These are phyloP conservation scores for Neodidymelliopsis sp. DNA, from an alignment of 2,329 filamentous ascomycete genomes.

Conservation along the genomic window DNA sequence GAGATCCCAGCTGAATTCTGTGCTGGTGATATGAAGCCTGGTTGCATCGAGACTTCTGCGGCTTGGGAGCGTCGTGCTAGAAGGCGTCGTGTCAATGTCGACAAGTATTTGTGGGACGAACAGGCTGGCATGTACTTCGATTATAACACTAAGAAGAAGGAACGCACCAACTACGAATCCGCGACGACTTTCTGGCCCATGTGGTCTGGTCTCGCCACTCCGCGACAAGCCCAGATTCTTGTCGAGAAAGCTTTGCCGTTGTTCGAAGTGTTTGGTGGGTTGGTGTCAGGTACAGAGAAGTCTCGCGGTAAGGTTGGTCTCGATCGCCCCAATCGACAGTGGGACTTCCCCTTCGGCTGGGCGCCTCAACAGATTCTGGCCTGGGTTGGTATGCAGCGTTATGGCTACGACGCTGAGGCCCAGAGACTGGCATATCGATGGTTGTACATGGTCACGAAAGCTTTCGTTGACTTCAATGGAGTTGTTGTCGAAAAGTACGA, in stretches of 20 bases:
- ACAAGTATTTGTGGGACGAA: conserved; percentile 94
- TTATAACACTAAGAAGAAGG: conserved; percentile 84
- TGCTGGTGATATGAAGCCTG: conserved; percentile 67
- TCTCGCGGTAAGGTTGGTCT: conserved; percentile 82
- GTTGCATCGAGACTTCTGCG: conserved; percentile 80
- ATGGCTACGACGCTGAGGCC: conserved; percentile 89
- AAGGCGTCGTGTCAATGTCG: conserved; percentile 82
- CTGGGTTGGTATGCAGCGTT: conserved; percentile 90
- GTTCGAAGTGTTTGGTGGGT: conserved; percentile 86
- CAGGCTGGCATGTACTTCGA: conserved; percentile 97
- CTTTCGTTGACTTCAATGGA: conserved; percentile 97
- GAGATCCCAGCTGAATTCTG: conserved; percentile 85
- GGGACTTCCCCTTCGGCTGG: conserved; percentile 99
- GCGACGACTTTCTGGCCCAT: conserved; percentile 97
- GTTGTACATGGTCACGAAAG: conserved; percentile 98
- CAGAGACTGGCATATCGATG: conserved; percentile 93
- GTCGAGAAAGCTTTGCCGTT: conserved; percentile 82
- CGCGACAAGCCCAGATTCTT: conserved; percentile 83
- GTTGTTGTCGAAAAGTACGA: conserved; percentile 99
- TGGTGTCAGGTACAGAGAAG: conserved; percentile 88
- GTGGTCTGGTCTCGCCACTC: conserved; percentile 90
- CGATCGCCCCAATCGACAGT: conserved; percentile 90
- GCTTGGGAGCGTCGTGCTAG: conserved; percentile 90
- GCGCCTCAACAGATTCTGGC: conserved; percentile 98
- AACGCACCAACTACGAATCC: conserved; percentile 85